These are phyloP conservation scores for Saturnispora saitoi DNA, from an alignment of 805 yeast species.

Conservation along the genomic window DNA sequence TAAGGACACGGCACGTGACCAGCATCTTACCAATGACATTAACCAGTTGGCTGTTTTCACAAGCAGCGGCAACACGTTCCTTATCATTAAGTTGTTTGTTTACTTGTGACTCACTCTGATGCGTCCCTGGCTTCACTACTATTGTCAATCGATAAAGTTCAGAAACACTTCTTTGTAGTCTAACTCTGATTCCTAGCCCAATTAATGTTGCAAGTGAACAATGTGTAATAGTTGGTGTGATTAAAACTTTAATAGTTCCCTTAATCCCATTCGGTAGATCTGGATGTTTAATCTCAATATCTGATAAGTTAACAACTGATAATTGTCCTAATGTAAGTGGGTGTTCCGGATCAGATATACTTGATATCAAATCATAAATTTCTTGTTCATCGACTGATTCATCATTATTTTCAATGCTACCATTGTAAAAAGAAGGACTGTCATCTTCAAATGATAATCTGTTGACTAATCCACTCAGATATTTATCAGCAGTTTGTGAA, in stretches of 20 bases:
- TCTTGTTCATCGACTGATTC: constrained; percentile 85
- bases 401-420: constrained; percentile 16
- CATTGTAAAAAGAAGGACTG: neutral
- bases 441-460: neutral
- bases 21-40: constrained; percentile 91
- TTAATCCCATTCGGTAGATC: constrained; percentile 40
- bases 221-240: constrained; percentile 97
- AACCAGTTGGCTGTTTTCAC: constrained; percentile 88
- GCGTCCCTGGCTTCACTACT: constrained; percentile 81
- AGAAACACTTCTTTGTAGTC: constrained; percentile 84
- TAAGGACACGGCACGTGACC: constrained; percentile 46
- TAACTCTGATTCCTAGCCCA: constrained; percentile 88
- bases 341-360: constrained; percentile 94
- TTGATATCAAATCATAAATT: constrained; percentile 74
- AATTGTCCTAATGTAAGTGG: constrained; percentile 91
- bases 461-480: constrained; percentile 2
- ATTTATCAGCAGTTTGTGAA: neutral
- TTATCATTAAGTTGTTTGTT: constrained; percentile 95
- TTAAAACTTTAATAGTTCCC: constrained; percentile 69
- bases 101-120: constrained; percentile 92
- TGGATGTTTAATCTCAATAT: constrained; percentile 62
- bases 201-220: constrained; percentile 94
- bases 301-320: constrained; percentile 81
- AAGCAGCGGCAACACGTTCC: constrained; percentile 97
- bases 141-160: constrained; percentile 74